These are phyloP conservation scores for Isoetes taiwanensis DNA, from an alignment of 75 land plant genomes.

Conservation along the genomic window DNA sequence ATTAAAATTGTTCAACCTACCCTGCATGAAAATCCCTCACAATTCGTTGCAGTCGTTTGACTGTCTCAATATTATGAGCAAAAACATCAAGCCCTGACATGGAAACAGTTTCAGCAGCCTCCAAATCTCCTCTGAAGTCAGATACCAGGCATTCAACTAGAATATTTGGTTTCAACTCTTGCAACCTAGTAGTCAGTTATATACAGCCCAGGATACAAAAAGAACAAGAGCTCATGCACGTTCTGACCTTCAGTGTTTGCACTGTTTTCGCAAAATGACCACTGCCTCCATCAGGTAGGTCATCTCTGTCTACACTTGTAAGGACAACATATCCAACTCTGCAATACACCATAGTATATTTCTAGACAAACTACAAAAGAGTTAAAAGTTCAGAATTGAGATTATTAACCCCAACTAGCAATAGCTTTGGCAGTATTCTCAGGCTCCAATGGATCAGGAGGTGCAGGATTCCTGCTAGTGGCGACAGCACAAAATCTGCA, in stretches of 20 bases:
- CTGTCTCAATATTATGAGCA: constrained; percentile 96
- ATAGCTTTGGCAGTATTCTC: constrained; percentile 6
- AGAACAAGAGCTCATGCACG: background rate
- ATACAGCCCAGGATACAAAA: background rate
- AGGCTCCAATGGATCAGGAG: constrained; percentile 6
- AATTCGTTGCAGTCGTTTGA: constrained; percentile 80
- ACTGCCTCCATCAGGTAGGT: constrained; percentile 93
- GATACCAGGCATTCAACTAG: constrained; percentile 95
- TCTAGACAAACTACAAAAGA: no score
- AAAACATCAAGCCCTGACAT: constrained; percentile 89
- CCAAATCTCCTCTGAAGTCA: constrained; percentile 77
- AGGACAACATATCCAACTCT: constrained; percentile 91
- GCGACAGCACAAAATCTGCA: background rate
- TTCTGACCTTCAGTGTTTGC: constrained; percentile 57
- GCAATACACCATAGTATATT: constrained; percentile 12
- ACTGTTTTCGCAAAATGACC: constrained; percentile 89
- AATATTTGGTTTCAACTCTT: constrained; percentile 81
- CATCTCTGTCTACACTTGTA: constrained; percentile 95
- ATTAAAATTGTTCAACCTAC: constrained; percentile 40
- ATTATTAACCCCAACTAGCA: background rate
- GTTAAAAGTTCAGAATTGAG: no score
- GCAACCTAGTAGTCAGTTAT: constrained; percentile 8
- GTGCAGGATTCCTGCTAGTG: constrained; percentile 2
- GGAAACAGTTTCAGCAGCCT: constrained; percentile 55
- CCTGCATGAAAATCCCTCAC: constrained; percentile 95